These are phyloP conservation scores for Curvularia verruculosa DNA, from an alignment of 2,329 filamentous ascomycete species.

Conservation along the genomic window DNA sequence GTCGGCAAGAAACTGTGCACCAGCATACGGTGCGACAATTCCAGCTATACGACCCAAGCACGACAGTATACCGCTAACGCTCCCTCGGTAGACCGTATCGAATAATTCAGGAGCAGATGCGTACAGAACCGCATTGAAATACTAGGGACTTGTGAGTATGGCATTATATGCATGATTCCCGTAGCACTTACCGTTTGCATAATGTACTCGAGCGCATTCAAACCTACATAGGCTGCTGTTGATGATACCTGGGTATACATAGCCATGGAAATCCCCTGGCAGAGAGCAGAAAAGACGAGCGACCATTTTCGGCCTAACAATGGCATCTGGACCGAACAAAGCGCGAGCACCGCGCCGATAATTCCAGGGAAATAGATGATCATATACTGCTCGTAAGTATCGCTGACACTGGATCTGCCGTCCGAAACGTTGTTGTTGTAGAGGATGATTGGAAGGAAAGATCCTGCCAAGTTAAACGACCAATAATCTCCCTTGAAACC, in stretches of 20 bases:
- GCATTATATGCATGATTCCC: fast-evolving
- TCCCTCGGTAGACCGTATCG: slow-evolving; percentile 38
- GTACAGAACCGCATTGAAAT: slow-evolving; percentile 40
- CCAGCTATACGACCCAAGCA: slow-evolving; percentile 37
- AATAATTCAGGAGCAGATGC: slow-evolving; percentile 40
- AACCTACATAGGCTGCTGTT: slow-evolving; percentile 35
- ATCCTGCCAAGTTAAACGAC: slow-evolving; percentile 40
- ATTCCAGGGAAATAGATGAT: slow-evolving; percentile 41
- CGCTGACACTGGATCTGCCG: slow-evolving; percentile 29
- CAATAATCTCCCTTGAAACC: slow-evolving; percentile 36
- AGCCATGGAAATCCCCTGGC: slow-evolving; percentile 38
- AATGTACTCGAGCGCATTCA: slow-evolving; percentile 42
- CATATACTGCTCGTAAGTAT: slow-evolving; percentile 39
- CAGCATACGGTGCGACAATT: slow-evolving; percentile 39
- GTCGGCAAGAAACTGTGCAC: slow-evolving; percentile 28
- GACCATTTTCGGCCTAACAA: slow-evolving; percentile 39
- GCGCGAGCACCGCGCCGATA: slow-evolving; percentile 31
- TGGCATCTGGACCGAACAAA: slow-evolving; percentile 35
- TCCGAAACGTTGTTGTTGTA: slow-evolving; percentile 37
- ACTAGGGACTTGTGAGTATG: slow-evolving; percentile 15
- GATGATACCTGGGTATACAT: slow-evolving; percentile 40
- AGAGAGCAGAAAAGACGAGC: slow-evolving; percentile 36
- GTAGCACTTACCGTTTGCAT: slow-evolving; percentile 36
- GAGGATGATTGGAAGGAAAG: slow-evolving; percentile 37
- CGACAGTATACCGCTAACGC: slow-evolving; percentile 39